phyloP scores from a whole-genome alignment of 306 rosid genomes.

The Mimosa bimucronata region DNA sequence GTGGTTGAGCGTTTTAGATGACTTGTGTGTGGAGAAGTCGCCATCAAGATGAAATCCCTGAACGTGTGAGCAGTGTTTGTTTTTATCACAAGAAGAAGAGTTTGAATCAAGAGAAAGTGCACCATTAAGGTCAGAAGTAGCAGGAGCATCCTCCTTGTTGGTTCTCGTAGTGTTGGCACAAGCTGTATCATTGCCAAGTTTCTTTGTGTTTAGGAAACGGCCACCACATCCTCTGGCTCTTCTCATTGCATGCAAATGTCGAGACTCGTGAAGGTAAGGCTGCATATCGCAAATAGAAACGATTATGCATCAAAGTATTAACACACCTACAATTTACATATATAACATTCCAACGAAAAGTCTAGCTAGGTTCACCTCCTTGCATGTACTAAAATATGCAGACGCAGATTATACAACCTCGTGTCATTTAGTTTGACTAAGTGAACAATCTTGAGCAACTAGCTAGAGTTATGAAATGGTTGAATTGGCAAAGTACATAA shows the following conservation, averaged over 20 bases:
- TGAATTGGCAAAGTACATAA: neutral
- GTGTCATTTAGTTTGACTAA: neutral
- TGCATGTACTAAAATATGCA: neutral
- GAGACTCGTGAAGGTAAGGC: constrained; percentile 61
- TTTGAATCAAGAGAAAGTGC: neutral
- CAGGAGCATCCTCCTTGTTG: neutral
- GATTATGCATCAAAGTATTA: neutral
- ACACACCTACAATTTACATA: neutral
- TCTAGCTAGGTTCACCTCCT: neutral
- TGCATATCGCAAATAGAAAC: constrained; percentile 1
- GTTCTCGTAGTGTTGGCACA: neutral
- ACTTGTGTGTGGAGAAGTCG: neutral
- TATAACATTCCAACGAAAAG: neutral
- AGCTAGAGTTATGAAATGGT: neutral
- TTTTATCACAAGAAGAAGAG: neutral
- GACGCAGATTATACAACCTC: neutral
- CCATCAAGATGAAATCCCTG: constrained; percentile 21
- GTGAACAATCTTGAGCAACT: neutral
- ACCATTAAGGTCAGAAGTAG: neutral
- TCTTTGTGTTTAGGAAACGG: constrained; percentile 48
- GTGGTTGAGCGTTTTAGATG: neutral
- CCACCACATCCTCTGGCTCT: constrained; percentile 58
- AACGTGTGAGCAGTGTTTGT: neutral
- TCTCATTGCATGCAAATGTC: constrained; percentile 60
- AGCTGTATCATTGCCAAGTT: neutral